Base-by-base conservation (phyloP, 1,139 yeast species). In the Zhuliangozyma blackwelliae region DNA sequence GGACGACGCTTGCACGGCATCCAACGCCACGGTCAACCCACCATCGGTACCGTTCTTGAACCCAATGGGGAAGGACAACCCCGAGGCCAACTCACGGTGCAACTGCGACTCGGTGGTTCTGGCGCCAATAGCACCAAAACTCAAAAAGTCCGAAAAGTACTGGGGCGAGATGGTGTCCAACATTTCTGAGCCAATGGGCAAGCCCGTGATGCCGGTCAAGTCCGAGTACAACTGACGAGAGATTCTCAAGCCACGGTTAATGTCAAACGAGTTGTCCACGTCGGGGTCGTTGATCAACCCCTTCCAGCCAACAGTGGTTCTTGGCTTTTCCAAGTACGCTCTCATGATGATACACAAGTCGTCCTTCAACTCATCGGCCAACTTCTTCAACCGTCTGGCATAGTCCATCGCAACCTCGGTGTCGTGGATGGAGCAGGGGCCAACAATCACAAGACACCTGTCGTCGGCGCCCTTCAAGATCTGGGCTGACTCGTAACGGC, bases 221-320 rank as follows among this genome's bases (percentile, higher is more conserved):
- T 85, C 80, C 29, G 83, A 82, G 63, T 88, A 92, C 68, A 92
- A 77, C 49, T 84, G 82, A 61, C 98, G 79, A 20, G 97, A 75
- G 47, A 90, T 82, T 52, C 94, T 73, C 50, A 92, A 77, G 48
- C 98, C 98, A 65, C 89, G 88, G 72, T 92, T 92, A 61, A 92
- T 92, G 52, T 89, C 81, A 80, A 87, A 90, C 39, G 97, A 77
- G 43, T 88, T 90, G 59, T 92, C 96, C 50, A 92, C 84, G 54
- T 92, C 96, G 20, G 98, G 98, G 63, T 92, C 98, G 61, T 92
- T 92, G 55, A 92, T 90, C 52, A 92, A 74, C 48, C 97, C 98
- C 65, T 92, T 92, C 98, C 98, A 92, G 44, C 98, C 98, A 37
- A 92, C 97, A 20, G 97, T 92, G 37, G 98, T 92, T 68, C 98